Base-by-base conservation (phyloP, 306 rosid genomes). In the Biancaea sappan region DNA sequence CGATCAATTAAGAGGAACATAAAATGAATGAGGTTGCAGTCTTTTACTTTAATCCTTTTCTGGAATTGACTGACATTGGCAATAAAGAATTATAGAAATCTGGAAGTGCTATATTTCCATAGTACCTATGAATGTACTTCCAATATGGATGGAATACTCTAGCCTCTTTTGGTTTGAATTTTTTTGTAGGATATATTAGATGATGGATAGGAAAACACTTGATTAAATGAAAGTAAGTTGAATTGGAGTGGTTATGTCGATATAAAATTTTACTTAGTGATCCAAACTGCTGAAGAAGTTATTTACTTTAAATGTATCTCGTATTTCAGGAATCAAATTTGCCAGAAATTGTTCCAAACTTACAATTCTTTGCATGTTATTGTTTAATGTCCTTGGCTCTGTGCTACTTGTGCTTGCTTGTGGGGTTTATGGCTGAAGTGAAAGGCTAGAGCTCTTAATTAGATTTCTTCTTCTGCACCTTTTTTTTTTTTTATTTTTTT, bases 1-100 rank as follows among this genome's bases (percentile, higher is more conserved):
- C 32, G 54, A 35, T 46, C 19, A 43, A 54, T n/a, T n/a, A 65
- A 56, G 69, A 19, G 58, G 40, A 66, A 18, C 51, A 11, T 52
- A 18, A 62, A 37, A 24, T 69, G 32, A 52, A 76, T 65, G 44
- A 12, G 52, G 21, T 25, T 51, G 64, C 57, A 6, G 48, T 37
- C 28, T 46, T 18, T 77, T 77, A 22, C 65, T 66, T 14, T 4
- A 18, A 31, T 38, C 62, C 40, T 25, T 66, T 72, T 6, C 22
- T 40, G 38, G 48, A 57, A 56, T 71, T 47, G 59, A 57, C 62
- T 50, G 24, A 16, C 34, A 35, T 50, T 32, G 37, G 32, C 6
- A 40, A 65, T 31, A 16, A 65, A 38, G 43, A 51, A 71, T 57
- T 70, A n/a, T 24, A 24, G 32, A 46, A 59, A 19, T 37, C 18